Conservation (phyloP, 768 basidiomycete species). For the Tylopilus vinaceipallidus region DNA sequence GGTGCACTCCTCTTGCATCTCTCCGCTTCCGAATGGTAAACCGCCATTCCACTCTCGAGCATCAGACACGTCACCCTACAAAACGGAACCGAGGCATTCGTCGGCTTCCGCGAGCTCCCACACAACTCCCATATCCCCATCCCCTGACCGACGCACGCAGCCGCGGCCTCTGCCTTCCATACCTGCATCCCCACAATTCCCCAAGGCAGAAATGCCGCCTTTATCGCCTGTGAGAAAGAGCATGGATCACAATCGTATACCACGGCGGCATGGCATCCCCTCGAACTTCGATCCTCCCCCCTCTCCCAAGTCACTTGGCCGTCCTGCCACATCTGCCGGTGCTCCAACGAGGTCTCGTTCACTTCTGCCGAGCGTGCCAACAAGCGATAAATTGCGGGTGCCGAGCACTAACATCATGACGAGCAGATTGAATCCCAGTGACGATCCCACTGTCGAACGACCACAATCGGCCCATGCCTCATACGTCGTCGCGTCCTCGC, state of each 20-base stretch:
- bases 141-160: conserved; percentile 11
- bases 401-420: background rate
- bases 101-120: conserved; percentile 17
- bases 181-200: conserved; percentile 31
- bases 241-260: conserved; percentile 15
- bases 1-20: background rate
- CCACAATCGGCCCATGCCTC: conserved; percentile 30
- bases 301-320: conserved; percentile 19
- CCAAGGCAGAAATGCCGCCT: conserved; percentile 15
- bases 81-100: conserved; percentile 22
- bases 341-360: conserved; percentile 12
- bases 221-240: conserved; percentile 19
- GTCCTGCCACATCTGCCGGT: conserved; percentile 44
- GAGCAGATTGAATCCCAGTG: conserved; percentile 1
- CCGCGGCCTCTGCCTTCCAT: conserved; percentile 24
- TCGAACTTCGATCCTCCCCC: background rate
- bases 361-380: background rate
- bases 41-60: conserved; percentile 1
- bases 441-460: background rate
- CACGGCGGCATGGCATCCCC: conserved; percentile 9
- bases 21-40: conserved; percentile 18
- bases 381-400: background rate
- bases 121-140: conserved; percentile 7
- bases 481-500: conserved; percentile 14
- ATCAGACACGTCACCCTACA: conserved; percentile 6